These are phyloP conservation scores for Ophioceras dolichostomum DNA, from an alignment of 2,329 filamentous ascomycete genomes.

Conservation along the genomic window DNA sequence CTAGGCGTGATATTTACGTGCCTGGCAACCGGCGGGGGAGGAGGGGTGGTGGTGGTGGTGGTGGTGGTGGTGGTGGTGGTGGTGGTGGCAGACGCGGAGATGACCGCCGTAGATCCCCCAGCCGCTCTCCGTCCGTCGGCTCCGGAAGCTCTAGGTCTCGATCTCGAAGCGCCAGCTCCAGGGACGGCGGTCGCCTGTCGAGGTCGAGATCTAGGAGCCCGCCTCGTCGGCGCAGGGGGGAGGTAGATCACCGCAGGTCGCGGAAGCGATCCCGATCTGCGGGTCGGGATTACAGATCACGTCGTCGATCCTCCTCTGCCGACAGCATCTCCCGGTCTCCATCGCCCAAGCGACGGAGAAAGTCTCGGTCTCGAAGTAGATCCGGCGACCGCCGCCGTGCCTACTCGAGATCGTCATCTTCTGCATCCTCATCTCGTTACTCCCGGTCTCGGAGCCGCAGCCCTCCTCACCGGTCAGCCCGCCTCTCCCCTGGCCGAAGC, in stretches of 20 bases:
- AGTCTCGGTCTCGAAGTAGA: constrained; percentile 33
- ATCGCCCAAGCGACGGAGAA: constrained; percentile 35
- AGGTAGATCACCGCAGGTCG: constrained; percentile 7
- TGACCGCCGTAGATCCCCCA: constrained; percentile 25
- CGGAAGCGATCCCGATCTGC: constrained; percentile 24
- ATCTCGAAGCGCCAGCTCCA: constrained; percentile 20
- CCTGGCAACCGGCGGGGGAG: too few species aligned
- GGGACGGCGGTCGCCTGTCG: too few species aligned
- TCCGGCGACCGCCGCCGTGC: constrained; percentile 28
- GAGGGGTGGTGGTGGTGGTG: constrained; percentile 29
- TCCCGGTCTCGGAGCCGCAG: constrained; percentile 21
- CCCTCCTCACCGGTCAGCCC: constrained; percentile 11
- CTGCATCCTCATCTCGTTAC: constrained; percentile 21
- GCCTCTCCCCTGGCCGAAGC: constrained; percentile 10
- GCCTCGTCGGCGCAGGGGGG: neutral
- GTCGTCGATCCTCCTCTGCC: constrained; percentile 16
- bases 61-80: constrained; percentile 28
- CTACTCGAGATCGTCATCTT: constrained; percentile 24
- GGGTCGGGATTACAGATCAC: constrained; percentile 13
- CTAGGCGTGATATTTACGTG: constrained; percentile 37
- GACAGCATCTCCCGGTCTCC: constrained; percentile 23
- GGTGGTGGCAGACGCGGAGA: constrained; percentile 28
- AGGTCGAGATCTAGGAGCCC: constrained; percentile 9
- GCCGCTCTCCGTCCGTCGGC: constrained; percentile 21
- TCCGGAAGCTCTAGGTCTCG: constrained; percentile 18